phyloP scores from a whole-genome alignment of 2,329 filamentous ascomycete genomes.

The Alternaria solani region DNA sequence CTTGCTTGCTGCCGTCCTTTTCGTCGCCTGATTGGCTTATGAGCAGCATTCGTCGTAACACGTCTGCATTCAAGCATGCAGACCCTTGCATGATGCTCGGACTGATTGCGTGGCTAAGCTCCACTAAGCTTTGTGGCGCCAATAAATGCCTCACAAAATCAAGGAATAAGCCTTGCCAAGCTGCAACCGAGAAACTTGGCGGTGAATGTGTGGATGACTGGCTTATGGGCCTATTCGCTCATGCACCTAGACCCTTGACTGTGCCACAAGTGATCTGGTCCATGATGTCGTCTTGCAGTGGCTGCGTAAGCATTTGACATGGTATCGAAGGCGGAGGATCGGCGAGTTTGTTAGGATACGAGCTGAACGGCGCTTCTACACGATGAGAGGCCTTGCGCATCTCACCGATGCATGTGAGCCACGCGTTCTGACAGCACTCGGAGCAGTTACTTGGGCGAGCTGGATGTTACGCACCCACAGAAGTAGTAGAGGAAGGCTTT shows the following conservation, averaged over 20 bases:
- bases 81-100: conserved; percentile 19
- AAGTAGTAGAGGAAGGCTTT: not conserved
- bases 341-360: not conserved
- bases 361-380: not conserved
- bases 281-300: conserved; percentile 25
- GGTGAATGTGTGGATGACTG: conserved; percentile 20
- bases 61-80: conserved; percentile 17
- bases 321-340: not conserved
- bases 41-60: conserved; percentile 5
- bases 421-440: not conserved
- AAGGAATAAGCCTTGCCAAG: conserved; percentile 42
- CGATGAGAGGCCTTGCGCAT: not conserved
- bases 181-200: conserved; percentile 32
- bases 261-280: conserved; percentile 20
- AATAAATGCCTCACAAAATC: conserved; percentile 35
- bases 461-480: not conserved
- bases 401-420: not conserved
- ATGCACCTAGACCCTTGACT: not conserved
- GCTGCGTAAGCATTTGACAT: conserved; percentile 20
- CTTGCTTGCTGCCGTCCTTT: not conserved
- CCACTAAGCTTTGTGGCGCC: conserved; percentile 38
- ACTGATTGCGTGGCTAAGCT: conserved; percentile 24
- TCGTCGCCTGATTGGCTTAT: conserved; percentile 12
- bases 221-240: conserved; percentile 3
- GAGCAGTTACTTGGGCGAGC: not conserved